A percentile compares a stretch with the other conserved stretches of the same genome.
These are phyloP conservation scores for Calonectria henricotiae DNA, from an alignment of 2,329 filamentous ascomycete genomes.

Conservation along the genomic window DNA sequence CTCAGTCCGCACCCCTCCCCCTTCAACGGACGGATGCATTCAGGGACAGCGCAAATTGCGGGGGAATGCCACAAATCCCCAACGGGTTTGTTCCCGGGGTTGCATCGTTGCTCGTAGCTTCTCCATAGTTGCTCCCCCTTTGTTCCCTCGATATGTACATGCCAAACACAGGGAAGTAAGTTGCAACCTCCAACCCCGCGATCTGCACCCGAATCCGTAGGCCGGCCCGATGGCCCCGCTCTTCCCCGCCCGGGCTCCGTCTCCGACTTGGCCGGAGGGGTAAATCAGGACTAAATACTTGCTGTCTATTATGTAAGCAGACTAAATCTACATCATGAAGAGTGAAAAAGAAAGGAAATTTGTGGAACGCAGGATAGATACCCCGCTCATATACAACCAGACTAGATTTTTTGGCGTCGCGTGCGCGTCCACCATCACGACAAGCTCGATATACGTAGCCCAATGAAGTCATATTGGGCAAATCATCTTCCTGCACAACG, in stretches of 20 bases:
- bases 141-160: neutral
- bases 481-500: neutral
- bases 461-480: neutral
- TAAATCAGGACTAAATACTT: constrained; percentile 30
- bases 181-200: constrained; percentile 1
- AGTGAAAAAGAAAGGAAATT: neutral
- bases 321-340: neutral
- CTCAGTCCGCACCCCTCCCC: neutral
- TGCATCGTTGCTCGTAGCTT: neutral
- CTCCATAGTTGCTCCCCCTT: constrained; percentile 8
- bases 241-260: constrained; percentile 23
- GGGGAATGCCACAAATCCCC: constrained; percentile 8
- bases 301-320: constrained; percentile 7
- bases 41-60: constrained; percentile 11
- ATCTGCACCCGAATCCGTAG: constrained; percentile 4
- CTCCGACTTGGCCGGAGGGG: constrained; percentile 6
- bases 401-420: neutral
- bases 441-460: neutral
- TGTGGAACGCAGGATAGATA: constrained; percentile 4
- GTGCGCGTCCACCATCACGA: neutral
- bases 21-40: constrained; percentile 19
- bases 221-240: constrained; percentile 28
- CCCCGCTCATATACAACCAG: constrained; percentile 12
- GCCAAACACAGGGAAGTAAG: neutral
- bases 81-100: constrained; percentile 9